Evolutionary conservation across 805 yeast genomes (phyloP).

Genomic region (Ogataea haglerorum): DNA sequence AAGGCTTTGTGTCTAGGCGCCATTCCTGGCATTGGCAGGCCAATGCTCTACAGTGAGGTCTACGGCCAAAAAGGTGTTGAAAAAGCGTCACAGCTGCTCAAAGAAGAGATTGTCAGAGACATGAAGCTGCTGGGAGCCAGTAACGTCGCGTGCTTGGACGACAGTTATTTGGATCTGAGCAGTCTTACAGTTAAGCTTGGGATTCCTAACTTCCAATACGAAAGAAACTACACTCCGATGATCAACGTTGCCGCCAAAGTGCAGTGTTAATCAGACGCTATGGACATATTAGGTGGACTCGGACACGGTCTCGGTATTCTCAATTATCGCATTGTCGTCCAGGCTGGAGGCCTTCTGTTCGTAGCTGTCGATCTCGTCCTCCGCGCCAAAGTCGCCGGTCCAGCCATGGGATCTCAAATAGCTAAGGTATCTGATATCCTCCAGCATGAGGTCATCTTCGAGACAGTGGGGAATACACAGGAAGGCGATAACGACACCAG

Average conservation of each 20-base stretch:
- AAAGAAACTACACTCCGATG: constrained; percentile 37
- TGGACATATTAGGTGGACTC: constrained; percentile 1
- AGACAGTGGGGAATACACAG: constrained; percentile 64
- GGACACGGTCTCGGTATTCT: background rate
- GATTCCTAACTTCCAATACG: constrained; percentile 61
- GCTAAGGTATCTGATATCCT: constrained; percentile 45
- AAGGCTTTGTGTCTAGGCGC: constrained; percentile 45
- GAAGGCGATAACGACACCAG: constrained; percentile 58
- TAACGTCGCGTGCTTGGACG: constrained; percentile 27
- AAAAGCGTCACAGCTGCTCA: constrained; percentile 56
- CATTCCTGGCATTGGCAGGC: constrained; percentile 67
- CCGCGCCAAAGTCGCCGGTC: constrained; percentile 49
- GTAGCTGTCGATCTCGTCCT: constrained; percentile 59
- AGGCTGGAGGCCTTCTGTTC: constrained; percentile 33
- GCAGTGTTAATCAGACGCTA: background rate
- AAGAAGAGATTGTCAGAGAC: constrained; percentile 54
- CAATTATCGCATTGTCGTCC: background rate
- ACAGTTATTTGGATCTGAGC: constrained; percentile 53
- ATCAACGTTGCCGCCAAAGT: constrained; percentile 8
- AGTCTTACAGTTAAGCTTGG: constrained; percentile 59
- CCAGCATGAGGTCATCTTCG: constrained; percentile 60
- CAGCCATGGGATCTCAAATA: constrained; percentile 46
- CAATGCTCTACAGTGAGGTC: constrained; percentile 72
- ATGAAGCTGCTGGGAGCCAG: constrained; percentile 64
- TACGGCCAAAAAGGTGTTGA: constrained; percentile 75